Base-by-base conservation (phyloP, 768 basidiomycete species). In the Boletus tylopilopsis region DNA sequence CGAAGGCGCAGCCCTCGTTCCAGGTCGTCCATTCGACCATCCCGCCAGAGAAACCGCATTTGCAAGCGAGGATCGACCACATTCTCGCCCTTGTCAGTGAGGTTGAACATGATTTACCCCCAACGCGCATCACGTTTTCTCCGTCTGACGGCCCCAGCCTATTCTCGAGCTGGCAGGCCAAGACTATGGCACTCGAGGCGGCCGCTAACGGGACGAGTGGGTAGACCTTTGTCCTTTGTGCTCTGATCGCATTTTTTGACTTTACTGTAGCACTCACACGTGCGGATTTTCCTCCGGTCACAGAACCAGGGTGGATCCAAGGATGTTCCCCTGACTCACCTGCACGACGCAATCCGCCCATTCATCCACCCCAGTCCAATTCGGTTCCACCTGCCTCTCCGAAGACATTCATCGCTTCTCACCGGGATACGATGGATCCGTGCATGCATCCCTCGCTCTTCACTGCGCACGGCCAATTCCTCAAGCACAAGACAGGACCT, bases 391-490 rank as follows among this genome's bases (percentile, higher is more conserved):
- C n/a, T 75, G 75, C 38, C 69, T 75, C 27, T 61, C n/a, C n/a
- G n/a, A n/a, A n/a, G n/a, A n/a, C n/a, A n/a, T n/a, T n/a, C n/a
- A n/a, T n/a, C n/a, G n/a, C 63, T 19, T 62, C 71, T 21, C 73
- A 73, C 43, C 56, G 52, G 2, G 52, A 47, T 11, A 50, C 65
- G 21, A 74, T 75, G 73, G 49, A 73, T 40, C 68, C 73, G 0
- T 75, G 73, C 51, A 23, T 37, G 21, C 63, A 73, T 45, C 73
- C 73, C 1, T 55, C 57, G 15, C 52, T 68, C 32, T 47, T 75
- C 29, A 49, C 45, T 3, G 68, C 74, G 0, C 80, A 82, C 54
- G 80, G 79, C 0, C 75, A 78, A 43, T 80, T 78, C 56, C 68
- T 83, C 21, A 72, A 76, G 0, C 73, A 78, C 42, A 63, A 71